Evolutionary conservation across 148 eudicot species (phyloP).

Genomic region (Bassia scoparia): DNA sequence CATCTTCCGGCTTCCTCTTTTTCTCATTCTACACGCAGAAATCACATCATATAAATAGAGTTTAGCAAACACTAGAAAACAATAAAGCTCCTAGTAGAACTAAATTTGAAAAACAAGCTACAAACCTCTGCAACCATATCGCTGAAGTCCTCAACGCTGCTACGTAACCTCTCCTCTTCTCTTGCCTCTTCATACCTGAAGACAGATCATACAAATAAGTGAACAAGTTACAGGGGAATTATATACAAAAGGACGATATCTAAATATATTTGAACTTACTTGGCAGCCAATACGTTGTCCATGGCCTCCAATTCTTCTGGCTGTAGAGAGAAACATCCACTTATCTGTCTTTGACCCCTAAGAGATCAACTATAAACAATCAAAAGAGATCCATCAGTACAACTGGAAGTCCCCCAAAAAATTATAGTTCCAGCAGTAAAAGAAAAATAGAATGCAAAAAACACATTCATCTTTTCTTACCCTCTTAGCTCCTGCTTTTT

Average conservation of each 20-base stretch:
- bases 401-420: not conserved
- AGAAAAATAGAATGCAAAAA: too few relatives aligned
- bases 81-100: not conserved
- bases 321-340: constrained; percentile 74
- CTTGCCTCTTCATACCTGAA: constrained; percentile 89
- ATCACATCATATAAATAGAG: not conserved
- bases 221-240: too few relatives aligned
- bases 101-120: not conserved
- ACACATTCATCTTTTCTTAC: constrained; percentile 41
- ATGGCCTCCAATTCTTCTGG: constrained; percentile 82
- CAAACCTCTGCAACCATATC: constrained; percentile 97
- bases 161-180: constrained; percentile 87
- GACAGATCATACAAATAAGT: not conserved
- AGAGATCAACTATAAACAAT: constrained; percentile 65
- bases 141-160: constrained; percentile 88
- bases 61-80: not conserved
- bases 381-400: not conserved
- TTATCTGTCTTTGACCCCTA: constrained; percentile 80
- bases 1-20: constrained; percentile 83
- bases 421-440: too few relatives aligned
- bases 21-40: constrained; percentile 56
- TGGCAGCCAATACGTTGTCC: constrained; percentile 84
- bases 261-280: constrained; percentile 38
- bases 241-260: not conserved
- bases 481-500: constrained; percentile 88